Conservation (phyloP, 139 green algal species). For the Haematococcus lacustris region DNA sequence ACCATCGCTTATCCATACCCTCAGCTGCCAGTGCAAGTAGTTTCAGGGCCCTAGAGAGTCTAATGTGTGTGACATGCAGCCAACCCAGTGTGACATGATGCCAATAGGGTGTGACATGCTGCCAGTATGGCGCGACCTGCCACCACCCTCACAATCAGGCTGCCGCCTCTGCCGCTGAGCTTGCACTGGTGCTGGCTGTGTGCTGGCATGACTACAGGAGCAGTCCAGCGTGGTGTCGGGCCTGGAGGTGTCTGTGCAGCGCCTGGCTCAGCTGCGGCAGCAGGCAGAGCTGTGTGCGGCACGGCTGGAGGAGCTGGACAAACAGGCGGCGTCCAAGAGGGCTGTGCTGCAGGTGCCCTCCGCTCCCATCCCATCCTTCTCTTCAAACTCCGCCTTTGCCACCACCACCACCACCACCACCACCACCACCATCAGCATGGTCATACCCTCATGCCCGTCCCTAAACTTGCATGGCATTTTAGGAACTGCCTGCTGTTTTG, state of each 20-base stretch:
- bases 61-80: not conserved
- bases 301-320: constrained; percentile 16
- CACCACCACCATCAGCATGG: too few relatives aligned
- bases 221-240: not conserved
- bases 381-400: too few relatives aligned
- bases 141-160: not conserved
- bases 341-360: constrained; percentile 8
- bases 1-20: too few relatives aligned
- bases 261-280: constrained; percentile 19
- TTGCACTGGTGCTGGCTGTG: not conserved
- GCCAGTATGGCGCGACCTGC: not conserved
- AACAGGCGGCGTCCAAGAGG: constrained; percentile 12
- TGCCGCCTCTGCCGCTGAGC: not conserved
- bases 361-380: not conserved
- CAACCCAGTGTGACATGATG: too few relatives aligned
- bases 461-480: too few relatives aligned
- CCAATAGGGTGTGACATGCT: too few relatives aligned
- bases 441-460: too few relatives aligned
- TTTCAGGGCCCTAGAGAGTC: too few relatives aligned
- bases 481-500: too few relatives aligned
- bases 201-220: not conserved
- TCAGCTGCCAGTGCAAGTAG: too few relatives aligned
- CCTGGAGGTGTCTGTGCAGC: constrained; percentile 10
- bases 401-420: too few relatives aligned
- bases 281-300: constrained; percentile 3